Base-by-base conservation (phyloP, 257 asterid species). In the Capsicum chinense region DNA sequence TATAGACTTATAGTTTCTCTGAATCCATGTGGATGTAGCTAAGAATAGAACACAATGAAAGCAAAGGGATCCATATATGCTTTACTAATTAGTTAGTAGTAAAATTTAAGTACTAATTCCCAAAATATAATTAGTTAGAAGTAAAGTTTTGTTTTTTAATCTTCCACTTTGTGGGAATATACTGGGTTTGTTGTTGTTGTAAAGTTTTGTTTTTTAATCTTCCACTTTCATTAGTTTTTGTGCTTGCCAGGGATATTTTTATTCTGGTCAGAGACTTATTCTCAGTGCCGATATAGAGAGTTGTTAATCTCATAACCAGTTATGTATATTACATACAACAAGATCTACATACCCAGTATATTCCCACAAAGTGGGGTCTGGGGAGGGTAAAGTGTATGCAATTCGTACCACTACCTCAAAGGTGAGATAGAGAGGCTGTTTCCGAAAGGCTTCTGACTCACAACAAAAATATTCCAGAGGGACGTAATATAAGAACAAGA, bases 281-380 rank as follows among this genome's bases (percentile, higher is more conserved):
- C 19, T 33, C 2, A 7, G 74, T 35, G 74, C 19, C 74, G 5
- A 35, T 35, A 16, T 66, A 66, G 48, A 66, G 74, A 66, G 19
- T 66, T 66, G 73, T 66, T 66, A 26, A 66, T 66, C 48, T 66
- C 74, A 66, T 35, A 66, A 66, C 74, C 74, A 66, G 74, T 66
- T 66, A 2, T 35, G 73, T 26, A 26, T 26, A 26, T 26, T 0
- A 26, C 33, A 26, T 26, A 26, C 33, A 26, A 26, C 33, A 26
- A 26, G 1, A 26, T 26, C 33, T 26, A 26, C 33, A 26, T 26
- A 26, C 33, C 33, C 33, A 26, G 33, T 26, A 26, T 26, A 26
- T 26, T 26, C 2, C 33, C 33, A 26, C 33, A 26, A 26, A 26
- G 33, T 26, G 33, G 33, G 33, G 33, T 26, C 33, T 26, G 33